Evolutionary conservation across 148 eudicot species (phyloP).

Genomic region (Vaccinium myrtillus): DNA sequence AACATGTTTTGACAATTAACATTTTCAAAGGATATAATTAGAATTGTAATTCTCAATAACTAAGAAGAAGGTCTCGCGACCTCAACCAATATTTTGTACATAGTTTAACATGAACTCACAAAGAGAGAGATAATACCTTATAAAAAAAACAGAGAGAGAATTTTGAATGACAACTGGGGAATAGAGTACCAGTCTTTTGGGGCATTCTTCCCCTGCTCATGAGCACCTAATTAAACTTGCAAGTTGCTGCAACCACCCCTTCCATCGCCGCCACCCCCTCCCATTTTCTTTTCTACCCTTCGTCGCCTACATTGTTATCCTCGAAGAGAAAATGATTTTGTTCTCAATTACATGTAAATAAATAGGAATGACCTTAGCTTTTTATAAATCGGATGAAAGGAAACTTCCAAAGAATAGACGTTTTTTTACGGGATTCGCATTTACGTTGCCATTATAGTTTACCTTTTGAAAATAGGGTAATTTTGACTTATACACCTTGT

Average conservation of each 20-base stretch:
- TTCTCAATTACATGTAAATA: not conserved
- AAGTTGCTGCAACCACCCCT: not conserved
- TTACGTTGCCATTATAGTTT: not conserved
- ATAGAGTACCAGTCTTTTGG: no score
- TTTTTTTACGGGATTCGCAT: not conserved
- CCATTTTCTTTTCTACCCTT: not conserved
- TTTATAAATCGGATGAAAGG: not conserved
- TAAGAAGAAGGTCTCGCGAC: not conserved
- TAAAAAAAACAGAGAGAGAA: no score
- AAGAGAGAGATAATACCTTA: no score
- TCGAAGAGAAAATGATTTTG: not conserved
- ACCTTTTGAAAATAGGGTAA: not conserved
- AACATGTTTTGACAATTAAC: no score
- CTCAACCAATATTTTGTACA: not conserved
- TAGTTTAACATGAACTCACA: not conserved
- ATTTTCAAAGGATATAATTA: not conserved
- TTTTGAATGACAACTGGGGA: not conserved
- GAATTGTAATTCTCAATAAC: no score
- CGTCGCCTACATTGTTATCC: not conserved
- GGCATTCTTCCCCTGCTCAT: no score
- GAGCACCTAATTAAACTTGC: not conserved
- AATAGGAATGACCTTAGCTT: not conserved
- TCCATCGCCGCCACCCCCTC: not conserved
- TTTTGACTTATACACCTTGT: no score
- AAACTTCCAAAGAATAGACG: not conserved